phyloP scores from a whole-genome alignment of 306 rosid species.

The Quercus gilva region DNA sequence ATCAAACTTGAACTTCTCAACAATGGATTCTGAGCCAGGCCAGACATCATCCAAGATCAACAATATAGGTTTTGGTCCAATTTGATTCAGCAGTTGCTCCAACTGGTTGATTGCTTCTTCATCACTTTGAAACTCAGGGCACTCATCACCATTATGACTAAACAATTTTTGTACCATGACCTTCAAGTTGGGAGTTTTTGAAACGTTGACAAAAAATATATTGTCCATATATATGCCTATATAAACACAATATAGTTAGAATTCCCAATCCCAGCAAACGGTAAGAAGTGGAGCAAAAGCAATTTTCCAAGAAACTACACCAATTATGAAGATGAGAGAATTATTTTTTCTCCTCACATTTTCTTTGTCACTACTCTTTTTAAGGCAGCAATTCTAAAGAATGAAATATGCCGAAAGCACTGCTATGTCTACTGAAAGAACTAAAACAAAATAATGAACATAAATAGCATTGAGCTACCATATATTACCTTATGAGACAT shows the following conservation, averaged over 20 bases:
- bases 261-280: too few relatives aligned
- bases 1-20: conserved; percentile 17
- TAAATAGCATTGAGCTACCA: too few relatives aligned
- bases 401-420: too few relatives aligned
- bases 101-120: conserved; percentile 5
- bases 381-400: too few relatives aligned
- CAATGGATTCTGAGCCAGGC: conserved; percentile 13
- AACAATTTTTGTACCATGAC: conserved; percentile 16
- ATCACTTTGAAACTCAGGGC: conserved; percentile 14
- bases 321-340: too few relatives aligned
- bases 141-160: not conserved
- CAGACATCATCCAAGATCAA: conserved; percentile 37
- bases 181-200: conserved; percentile 17
- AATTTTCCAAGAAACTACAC: too few relatives aligned
- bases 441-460: too few relatives aligned
- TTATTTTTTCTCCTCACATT: too few relatives aligned
- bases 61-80: not conserved
- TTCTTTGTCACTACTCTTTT: too few relatives aligned
- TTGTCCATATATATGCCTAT: conserved; percentile 20
- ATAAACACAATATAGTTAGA: not conserved
- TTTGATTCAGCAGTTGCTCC: not conserved
- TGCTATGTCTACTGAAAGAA: too few relatives aligned
- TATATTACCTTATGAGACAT: too few relatives aligned
- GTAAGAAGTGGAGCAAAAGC: too few relatives aligned
- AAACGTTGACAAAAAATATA: conserved; percentile 21